Conservation (phyloP, 1,284 basidiomycete genomes). For the Pseudozyma sp. region DNA sequence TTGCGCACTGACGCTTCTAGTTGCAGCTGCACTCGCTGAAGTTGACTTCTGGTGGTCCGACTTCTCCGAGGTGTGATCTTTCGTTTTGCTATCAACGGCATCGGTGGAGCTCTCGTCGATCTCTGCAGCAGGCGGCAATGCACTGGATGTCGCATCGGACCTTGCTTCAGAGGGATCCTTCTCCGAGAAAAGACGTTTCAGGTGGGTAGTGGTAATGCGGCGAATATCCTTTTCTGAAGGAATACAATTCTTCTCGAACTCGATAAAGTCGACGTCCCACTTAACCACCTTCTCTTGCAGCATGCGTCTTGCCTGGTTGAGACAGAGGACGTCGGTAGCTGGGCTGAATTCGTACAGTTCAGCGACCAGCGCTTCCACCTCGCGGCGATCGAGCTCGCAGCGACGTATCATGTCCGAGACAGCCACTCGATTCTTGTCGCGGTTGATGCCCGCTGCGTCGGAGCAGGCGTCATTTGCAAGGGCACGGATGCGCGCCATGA, state of each 20-base stretch:
- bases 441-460: slow-evolving; percentile 45
- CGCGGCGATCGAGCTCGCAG: slow-evolving; percentile 70
- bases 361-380: slow-evolving; percentile 82
- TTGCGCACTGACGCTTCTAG: slow-evolving; percentile 9
- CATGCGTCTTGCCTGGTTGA: slow-evolving; percentile 87
- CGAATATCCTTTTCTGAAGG: slow-evolving; percentile 70
- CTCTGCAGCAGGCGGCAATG: slow-evolving; percentile 63
- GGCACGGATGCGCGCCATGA: slow-evolving; percentile 73
- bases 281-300: slow-evolving; percentile 95
- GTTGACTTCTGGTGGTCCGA: slow-evolving; percentile 16
- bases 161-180: slow-evolving; percentile 69
- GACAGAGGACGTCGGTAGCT: slow-evolving; percentile 82
- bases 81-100: slow-evolving; percentile 25
- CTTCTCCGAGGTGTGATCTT: slow-evolving; percentile 12
- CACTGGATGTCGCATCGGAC: slow-evolving; percentile 24
- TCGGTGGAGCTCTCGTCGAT: slow-evolving; percentile 59
- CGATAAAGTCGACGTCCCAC: slow-evolving; percentile 87
- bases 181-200: slow-evolving; percentile 73
- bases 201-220: slow-evolving; percentile 67
- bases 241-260: slow-evolving; percentile 71
- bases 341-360: slow-evolving; percentile 71
- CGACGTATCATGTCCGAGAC: slow-evolving; percentile 47
- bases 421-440: slow-evolving; percentile 45
- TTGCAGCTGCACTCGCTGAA: slow-evolving; percentile 8
- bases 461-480: slow-evolving; percentile 66